phyloP scores from a whole-genome alignment of 75 land plant genomes.

The Pinus taeda region DNA sequence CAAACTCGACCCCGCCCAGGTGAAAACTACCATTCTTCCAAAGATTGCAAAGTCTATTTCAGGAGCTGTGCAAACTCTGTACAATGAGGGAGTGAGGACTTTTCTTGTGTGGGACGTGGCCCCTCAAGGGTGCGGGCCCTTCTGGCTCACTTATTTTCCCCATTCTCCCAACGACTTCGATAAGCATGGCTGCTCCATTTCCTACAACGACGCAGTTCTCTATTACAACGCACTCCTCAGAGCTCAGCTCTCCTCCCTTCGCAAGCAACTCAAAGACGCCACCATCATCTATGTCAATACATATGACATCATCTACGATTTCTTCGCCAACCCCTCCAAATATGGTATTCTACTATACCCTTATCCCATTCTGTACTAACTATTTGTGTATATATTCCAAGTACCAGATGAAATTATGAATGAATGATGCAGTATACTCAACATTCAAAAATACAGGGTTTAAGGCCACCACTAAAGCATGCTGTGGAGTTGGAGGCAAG shows the following conservation, averaged over 20 bases:
- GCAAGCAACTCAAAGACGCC: slow-evolving; percentile 32
- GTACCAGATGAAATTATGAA: too few species aligned
- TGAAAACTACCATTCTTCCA: background rate
- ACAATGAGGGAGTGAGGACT: slow-evolving; percentile 39
- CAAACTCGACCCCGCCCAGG: background rate
- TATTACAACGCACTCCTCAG: slow-evolving; percentile 53
- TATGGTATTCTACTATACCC: slow-evolving; percentile 26
- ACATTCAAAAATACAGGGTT: too few species aligned
- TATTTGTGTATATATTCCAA: too few species aligned
- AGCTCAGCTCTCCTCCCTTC: slow-evolving; percentile 24
- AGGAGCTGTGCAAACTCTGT: background rate
- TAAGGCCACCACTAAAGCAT: slow-evolving; percentile 30
- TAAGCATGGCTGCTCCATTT: slow-evolving; percentile 45
- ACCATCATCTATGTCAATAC: slow-evolving; percentile 46
- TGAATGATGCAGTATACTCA: too few species aligned
- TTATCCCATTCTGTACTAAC: too few species aligned
- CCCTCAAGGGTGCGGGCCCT: slow-evolving; percentile 71
- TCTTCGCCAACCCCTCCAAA: slow-evolving; percentile 36
- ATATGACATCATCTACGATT: slow-evolving; percentile 43
- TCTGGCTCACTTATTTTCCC: slow-evolving; percentile 31
- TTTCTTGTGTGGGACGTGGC: slow-evolving; percentile 63
- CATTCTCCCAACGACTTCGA: slow-evolving; percentile 40
- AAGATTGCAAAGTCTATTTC: background rate
- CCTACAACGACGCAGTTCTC: slow-evolving; percentile 42
- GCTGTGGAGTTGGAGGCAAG: slow-evolving; percentile 66